These are phyloP conservation scores for Hypoxylon lenormandii DNA, from an alignment of 495 filamentous ascomycete species.

Conservation along the genomic window DNA sequence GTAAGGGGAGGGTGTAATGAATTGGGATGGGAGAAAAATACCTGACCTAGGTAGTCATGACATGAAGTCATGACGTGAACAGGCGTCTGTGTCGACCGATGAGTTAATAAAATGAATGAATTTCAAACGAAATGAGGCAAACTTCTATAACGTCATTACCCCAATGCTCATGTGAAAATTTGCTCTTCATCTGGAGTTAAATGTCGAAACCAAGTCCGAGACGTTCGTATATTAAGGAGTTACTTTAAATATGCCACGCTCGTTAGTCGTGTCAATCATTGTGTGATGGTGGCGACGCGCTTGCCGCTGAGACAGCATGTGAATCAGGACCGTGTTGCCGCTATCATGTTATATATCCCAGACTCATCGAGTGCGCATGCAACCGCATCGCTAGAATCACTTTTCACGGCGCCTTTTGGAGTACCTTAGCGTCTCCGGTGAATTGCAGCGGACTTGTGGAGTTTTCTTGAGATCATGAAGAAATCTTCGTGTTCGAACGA, in stretches of 20 bases:
- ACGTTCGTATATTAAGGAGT: background rate
- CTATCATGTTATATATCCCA: too few species aligned
- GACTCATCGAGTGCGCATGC: too few species aligned
- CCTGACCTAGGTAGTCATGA: too few species aligned
- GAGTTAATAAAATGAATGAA: too few species aligned
- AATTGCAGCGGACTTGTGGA: background rate
- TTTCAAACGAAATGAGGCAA: too few species aligned
- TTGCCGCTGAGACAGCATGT: too few species aligned
- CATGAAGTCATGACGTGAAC: too few species aligned
- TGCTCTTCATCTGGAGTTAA: background rate
- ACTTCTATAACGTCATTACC: too few species aligned
- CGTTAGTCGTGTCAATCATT: background rate
- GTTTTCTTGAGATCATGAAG: background rate
- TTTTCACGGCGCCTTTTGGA: too few species aligned
- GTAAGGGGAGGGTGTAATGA: background rate
- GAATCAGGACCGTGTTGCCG: too few species aligned
- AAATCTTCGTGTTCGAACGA: background rate
- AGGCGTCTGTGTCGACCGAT: background rate
- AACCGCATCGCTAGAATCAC: slow-evolving; percentile 30
- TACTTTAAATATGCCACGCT: background rate
- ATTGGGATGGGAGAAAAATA: background rate
- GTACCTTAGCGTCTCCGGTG: too few species aligned
- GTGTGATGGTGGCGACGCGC: background rate
- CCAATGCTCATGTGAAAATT: background rate
- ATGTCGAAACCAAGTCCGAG: background rate